These are phyloP conservation scores for Triticum aestivum DNA, from an alignment of 176 grass and related monocot genomes.

Conservation along the genomic window IWGSC_CS_RefSeq_v2.1 NC_057808.1:452151905-452152404, in stretches of 20 bases:
- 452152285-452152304: no score
- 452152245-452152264: no score
- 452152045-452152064: constrained; percentile 40
- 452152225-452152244: no score
- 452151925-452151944: neutral
- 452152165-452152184: no score
- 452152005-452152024: neutral
- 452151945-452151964: neutral
- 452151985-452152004: constrained; percentile 32
- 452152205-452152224: no score
- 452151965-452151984: constrained; percentile 19
- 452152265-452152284: no score
- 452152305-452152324: no score
- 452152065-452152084: constrained; percentile 28
- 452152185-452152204: no score
- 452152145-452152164: neutral
- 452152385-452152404: no score
- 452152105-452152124: neutral
- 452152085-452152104: neutral
- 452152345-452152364: no score
- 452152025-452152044: constrained; percentile 35
- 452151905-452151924: neutral
- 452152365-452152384: no score
- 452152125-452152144: neutral
- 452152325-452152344: no score